These are phyloP conservation scores for Fraxinus anomala DNA, from an alignment of 257 asterid species.

Conservation along the genomic window DNA sequence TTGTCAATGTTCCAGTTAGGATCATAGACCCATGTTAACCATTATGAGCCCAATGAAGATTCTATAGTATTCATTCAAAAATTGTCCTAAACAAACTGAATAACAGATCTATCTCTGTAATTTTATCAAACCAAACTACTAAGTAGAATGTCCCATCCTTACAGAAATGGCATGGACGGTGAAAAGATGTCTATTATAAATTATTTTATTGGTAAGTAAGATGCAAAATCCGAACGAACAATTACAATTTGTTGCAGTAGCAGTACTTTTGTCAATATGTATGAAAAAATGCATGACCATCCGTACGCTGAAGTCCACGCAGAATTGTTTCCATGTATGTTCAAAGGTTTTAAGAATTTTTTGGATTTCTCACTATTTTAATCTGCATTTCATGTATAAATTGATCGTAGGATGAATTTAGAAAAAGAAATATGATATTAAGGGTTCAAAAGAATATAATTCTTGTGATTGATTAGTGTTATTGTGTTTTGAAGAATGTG, in stretches of 20 bases:
- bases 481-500: slow-evolving; percentile 74
- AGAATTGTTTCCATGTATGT: too few species aligned
- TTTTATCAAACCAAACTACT: neutral
- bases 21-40: neutral
- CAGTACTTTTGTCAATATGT: neutral
- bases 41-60: neutral
- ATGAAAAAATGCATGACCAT: neutral
- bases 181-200: too few species aligned
- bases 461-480: slow-evolving; percentile 17
- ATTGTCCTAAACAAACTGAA: neutral
- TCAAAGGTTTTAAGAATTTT: neutral
- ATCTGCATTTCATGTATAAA: neutral
- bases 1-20: neutral
- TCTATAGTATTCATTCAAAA: neutral
- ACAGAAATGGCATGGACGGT: neutral
- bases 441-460: slow-evolving; percentile 15
- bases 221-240: neutral
- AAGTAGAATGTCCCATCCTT: neutral
- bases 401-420: neutral
- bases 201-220: neutral
- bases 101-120: neutral
- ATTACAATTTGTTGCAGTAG: neutral
- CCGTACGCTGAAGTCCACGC: neutral
- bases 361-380: neutral
- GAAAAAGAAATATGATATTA: neutral